Conservation (phyloP, 1,284 basidiomycete species). For the Trichosporon faecale region DNA sequence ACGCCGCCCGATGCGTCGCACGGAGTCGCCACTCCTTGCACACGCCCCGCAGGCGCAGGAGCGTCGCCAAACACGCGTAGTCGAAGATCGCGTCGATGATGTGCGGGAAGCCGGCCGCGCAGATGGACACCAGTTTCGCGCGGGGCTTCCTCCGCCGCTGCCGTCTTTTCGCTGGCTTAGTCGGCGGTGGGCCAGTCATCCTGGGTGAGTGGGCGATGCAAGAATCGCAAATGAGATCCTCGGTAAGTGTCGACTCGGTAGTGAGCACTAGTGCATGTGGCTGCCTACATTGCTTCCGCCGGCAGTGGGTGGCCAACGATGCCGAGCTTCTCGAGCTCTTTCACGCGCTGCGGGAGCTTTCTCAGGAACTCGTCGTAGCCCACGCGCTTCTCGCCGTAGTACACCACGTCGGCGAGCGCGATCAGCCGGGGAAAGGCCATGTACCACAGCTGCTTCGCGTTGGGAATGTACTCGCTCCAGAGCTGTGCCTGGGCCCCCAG, state of each 20-base stretch:
- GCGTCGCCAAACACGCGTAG: background rate
- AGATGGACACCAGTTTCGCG: too few species aligned
- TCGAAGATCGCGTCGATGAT: constrained; percentile 11
- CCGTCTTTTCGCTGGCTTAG: too few species aligned
- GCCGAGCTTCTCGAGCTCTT: constrained; percentile 22
- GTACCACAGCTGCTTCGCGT: constrained; percentile 22
- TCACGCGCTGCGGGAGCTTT: constrained; percentile 18
- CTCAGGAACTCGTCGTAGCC: constrained; percentile 20
- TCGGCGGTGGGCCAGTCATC: too few species aligned
- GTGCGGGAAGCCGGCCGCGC: constrained; percentile 11
- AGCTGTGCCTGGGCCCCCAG: constrained; percentile 25
- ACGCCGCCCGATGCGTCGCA: too few species aligned
- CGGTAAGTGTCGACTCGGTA: too few species aligned
- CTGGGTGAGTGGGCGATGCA: too few species aligned
- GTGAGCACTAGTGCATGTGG: background rate
- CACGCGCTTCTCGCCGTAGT: constrained; percentile 19
- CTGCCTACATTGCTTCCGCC: background rate
- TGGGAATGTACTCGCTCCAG: constrained; percentile 26
- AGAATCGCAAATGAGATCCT: too few species aligned
- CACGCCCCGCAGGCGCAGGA: background rate
- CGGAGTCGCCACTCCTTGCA: background rate
- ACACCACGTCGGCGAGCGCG: constrained; percentile 24
- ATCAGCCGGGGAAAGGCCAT: constrained; percentile 27
- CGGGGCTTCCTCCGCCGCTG: too few species aligned
- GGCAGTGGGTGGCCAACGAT: constrained; percentile 22